These are phyloP conservation scores for Hapsidospora chrysogenum DNA, from an alignment of 495 filamentous ascomycete species.

Conservation along the genomic window DNA sequence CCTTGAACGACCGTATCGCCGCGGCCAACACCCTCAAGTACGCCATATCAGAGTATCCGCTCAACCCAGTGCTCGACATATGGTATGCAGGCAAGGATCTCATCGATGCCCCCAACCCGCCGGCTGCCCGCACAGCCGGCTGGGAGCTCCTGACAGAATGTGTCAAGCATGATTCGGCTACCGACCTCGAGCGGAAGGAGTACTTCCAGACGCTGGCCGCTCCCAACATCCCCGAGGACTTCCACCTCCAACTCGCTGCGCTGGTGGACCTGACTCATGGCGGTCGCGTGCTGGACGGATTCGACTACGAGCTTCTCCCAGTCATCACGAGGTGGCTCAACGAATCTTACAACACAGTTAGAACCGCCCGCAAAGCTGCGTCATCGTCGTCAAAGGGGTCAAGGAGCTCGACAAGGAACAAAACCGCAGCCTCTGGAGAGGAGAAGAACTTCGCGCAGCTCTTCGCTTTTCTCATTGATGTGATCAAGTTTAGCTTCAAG, in stretches of 20 bases:
- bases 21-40: slow-evolving; percentile 38
- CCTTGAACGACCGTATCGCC: slow-evolving; percentile 30
- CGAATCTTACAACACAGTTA: slow-evolving; percentile 35
- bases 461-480: slow-evolving; percentile 57
- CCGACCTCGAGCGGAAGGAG: slow-evolving; percentile 44
- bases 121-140: slow-evolving; percentile 34
- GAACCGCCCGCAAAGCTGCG: slow-evolving; percentile 22
- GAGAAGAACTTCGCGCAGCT: slow-evolving; percentile 51
- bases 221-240: slow-evolving; percentile 34
- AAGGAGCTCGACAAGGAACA: slow-evolving; percentile 23
- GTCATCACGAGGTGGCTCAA: slow-evolving; percentile 42
- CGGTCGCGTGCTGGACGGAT: slow-evolving; percentile 45
- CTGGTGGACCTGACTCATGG: slow-evolving; percentile 44
- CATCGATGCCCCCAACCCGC: slow-evolving; percentile 35
- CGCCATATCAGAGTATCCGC: slow-evolving; percentile 38
- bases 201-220: slow-evolving; percentile 44
- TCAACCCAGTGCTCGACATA: slow-evolving; percentile 37
- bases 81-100: slow-evolving; percentile 51
- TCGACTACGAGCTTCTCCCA: slow-evolving; percentile 43
- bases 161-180: slow-evolving; percentile 39
- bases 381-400: slow-evolving; percentile 13
- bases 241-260: slow-evolving; percentile 44
- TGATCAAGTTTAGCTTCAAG: slow-evolving; percentile 73
- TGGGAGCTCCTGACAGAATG: slow-evolving; percentile 51
- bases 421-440: slow-evolving; percentile 36